Base-by-base conservation (phyloP, 805 yeast genomes). In the Saccharomycopsis microspora region DNA sequence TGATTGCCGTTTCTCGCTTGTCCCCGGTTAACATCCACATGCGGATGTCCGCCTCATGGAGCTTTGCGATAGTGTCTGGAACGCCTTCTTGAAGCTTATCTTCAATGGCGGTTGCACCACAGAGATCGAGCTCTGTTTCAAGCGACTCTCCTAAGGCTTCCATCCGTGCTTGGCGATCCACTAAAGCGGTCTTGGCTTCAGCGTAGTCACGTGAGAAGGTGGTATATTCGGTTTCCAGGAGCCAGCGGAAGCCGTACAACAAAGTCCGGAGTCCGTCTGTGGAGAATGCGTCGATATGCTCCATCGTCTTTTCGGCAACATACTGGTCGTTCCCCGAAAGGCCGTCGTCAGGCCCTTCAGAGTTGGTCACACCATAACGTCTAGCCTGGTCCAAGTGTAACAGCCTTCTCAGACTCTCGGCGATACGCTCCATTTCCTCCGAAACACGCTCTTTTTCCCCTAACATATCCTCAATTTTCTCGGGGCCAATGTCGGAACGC, bases 1-100 rank as follows among this genome's bases (percentile, higher is more conserved):
- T 93, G 52, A 93, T 88, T 1, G 99, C 99, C 0, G 99, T 93
- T 64, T 93, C 99, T 50, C 97, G 71, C 60, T 94, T 94, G 62
- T 93, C 99, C 41, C 99, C 99, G 0, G 99, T 93, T 43, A 93
- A 69, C 97, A 93, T 93, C 99, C 99, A 93, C 71, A 93, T 66
- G 58, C 82, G 86, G 49, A 93, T 87, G 3, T 96, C 96, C 0
- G 99, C 97, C 54, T 94, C 72, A 56, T 95, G 76, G 44, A 93
- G 71, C 58, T 87, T 88, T 50, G 87, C 97, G 54, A 93, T 89
- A 0, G 97, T 77, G 47, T 89, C 96, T 28, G 97, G 83, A 5
- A 93, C 98, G n/a, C 98, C 99, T 29, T 81, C 83, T 65, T 93
- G 99, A 38, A 93, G 70, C 60, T 90, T 93, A 60, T 93, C 99